Conservation (phyloP, 2,329 filamentous ascomycete species). For the Stachybotrys chartarum region DNA sequence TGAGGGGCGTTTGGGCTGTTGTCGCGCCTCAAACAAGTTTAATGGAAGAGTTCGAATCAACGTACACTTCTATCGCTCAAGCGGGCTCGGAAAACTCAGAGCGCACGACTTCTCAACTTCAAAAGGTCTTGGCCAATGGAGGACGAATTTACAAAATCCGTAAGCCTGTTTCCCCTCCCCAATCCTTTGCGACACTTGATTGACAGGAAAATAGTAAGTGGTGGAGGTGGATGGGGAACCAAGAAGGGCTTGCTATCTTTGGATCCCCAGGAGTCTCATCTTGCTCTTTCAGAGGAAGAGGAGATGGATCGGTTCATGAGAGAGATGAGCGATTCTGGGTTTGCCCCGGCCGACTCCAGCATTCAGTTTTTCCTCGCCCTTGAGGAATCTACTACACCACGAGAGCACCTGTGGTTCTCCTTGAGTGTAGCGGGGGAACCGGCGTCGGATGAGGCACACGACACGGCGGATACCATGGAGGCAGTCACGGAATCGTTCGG, state of each 20-base stretch:
- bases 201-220: constrained; percentile 47
- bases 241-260: constrained; percentile 75
- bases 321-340: constrained; percentile 37
- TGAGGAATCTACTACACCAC: neutral
- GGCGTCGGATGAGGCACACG: neutral
- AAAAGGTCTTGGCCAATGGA: constrained; percentile 14
- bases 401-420: neutral
- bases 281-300: constrained; percentile 37
- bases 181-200: neutral
- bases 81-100: constrained; percentile 4
- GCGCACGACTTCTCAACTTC: constrained; percentile 1
- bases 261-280: constrained; percentile 58
- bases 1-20: constrained; percentile 64
- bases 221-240: constrained; percentile 76
- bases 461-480: neutral
- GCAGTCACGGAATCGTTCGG: neutral
- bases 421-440: neutral
- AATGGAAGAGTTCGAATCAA: neutral
- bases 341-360: constrained; percentile 55
- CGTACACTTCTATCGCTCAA: neutral
- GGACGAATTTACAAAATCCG: constrained; percentile 36
- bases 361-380: constrained; percentile 57
- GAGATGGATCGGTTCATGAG: constrained; percentile 47
- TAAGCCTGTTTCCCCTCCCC: constrained; percentile 9
- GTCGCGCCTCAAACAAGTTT: constrained; percentile 41